Evolutionary conservation across 2,329 filamentous ascomycete genomes (phyloP), one percentile per base, ranked within the genome.

Genomic region (Aspergillus niger): DNA sequence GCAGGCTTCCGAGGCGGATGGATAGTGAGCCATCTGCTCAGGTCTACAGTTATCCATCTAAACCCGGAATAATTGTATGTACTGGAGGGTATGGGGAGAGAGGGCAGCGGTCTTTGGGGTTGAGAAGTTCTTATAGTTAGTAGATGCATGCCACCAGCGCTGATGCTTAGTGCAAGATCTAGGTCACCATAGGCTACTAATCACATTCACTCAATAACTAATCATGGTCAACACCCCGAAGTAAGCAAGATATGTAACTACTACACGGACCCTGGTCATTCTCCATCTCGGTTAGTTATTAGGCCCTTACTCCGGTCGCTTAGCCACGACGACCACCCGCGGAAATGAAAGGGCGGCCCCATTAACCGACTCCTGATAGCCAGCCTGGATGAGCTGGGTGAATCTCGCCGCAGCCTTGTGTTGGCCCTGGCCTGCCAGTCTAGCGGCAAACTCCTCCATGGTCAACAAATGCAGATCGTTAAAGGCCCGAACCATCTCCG

Each of bases 401-500:
- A 67, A 26, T n/a, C 52, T 53, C 11, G 28, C 55, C 6, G 63
- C 65, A 32, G 57, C 62, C 26, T 64, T 60, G 39, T 50, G 52
- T 39, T 57, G 43, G 2, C 58, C 60, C 10, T 59, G 56, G 20
- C 28, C n/a, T n/a, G 58, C 51, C 51, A 67, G 47, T 17, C 57
- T 53, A 5, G 43, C 48, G 20, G 62, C 61, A 17, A 69, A 67
- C 53, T 68, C 63, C 30, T 68, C 61, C 48, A 69, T 65, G 2
- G 65, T 68, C 56, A 65, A 58, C 55, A 69, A 28, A 60, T 66
- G 63, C 51, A 56, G 60, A 13, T 68, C 65, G 7, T 61, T 62
- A 39, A 63, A 62, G 8, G 61, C 62, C 20, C 58, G 57, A 8
- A 58, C 54, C 43, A 68, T 47, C 24, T 65, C 63, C 20, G 54